Conservation (phyloP, 495 filamentous ascomycete genomes). For the Patellaria atrata region DNA sequence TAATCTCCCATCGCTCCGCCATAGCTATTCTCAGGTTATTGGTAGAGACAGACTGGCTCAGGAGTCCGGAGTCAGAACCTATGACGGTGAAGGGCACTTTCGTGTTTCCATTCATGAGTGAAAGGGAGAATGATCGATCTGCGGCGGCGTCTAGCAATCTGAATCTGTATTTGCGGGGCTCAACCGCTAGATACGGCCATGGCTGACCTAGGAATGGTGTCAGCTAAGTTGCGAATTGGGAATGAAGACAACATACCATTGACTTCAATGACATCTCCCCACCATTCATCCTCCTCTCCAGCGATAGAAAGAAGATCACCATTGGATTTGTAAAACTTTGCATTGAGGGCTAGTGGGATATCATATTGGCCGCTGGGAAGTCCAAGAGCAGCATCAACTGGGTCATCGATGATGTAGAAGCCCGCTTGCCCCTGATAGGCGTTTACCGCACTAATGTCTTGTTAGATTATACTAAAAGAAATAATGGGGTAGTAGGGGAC, state of each 20-base stretch:
- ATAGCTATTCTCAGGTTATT: constrained; percentile 32
- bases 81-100: constrained; percentile 39
- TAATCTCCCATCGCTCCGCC: constrained; percentile 41
- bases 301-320: constrained; percentile 32
- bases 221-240: constrained; percentile 9
- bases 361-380: constrained; percentile 38
- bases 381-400: constrained; percentile 30
- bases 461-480: neutral
- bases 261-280: constrained; percentile 41
- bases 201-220: constrained; percentile 28
- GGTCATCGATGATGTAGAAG: constrained; percentile 31
- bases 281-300: constrained; percentile 31
- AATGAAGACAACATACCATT: constrained; percentile 39
- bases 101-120: constrained; percentile 26
- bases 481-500: neutral
- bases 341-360: constrained; percentile 34
- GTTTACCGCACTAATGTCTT: constrained; percentile 34
- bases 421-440: constrained; percentile 42
- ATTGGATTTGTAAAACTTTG: constrained; percentile 36
- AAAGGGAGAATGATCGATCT: constrained; percentile 35
- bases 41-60: constrained; percentile 26
- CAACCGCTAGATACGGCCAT: constrained; percentile 32
- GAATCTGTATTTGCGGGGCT: constrained; percentile 44
- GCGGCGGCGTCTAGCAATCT: constrained; percentile 37
- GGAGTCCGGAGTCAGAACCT: constrained; percentile 36